Conservation (phyloP, 2,329 filamentous ascomycete genomes). For the Penicillium sp. region DNA sequence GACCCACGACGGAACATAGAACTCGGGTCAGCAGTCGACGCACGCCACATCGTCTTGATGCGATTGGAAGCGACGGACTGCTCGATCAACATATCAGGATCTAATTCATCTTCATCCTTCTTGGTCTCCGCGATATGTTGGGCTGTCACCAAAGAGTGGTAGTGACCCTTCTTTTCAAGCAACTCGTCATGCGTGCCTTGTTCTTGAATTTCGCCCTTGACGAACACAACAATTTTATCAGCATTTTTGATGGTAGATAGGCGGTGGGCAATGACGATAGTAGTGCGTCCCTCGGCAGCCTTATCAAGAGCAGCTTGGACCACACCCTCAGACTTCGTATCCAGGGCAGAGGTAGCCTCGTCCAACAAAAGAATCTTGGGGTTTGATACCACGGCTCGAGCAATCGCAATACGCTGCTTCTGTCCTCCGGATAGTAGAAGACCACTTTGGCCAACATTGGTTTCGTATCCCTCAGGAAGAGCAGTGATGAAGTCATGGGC, state of each 20-base stretch:
- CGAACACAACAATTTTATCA: slow-evolving; percentile 95
- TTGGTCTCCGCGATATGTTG: slow-evolving; percentile 71
- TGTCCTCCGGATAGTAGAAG: slow-evolving; percentile 92
- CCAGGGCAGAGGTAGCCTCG: slow-evolving; percentile 89
- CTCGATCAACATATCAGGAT: neutral
- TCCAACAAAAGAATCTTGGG: slow-evolving; percentile 91
- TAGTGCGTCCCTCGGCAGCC: slow-evolving; percentile 82
- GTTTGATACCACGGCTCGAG: slow-evolving; percentile 83
- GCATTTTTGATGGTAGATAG: slow-evolving; percentile 92
- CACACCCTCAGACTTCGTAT: slow-evolving; percentile 91
- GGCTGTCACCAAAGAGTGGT: slow-evolving; percentile 81
- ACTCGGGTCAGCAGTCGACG: neutral
- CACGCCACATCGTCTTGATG: slow-evolving; percentile 4
- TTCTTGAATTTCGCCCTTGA: slow-evolving; percentile 80
- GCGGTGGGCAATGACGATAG: slow-evolving; percentile 93
- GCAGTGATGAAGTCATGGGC: slow-evolving; percentile 85
- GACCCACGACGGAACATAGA: slow-evolving; percentile 2
- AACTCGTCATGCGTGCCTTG: slow-evolving; percentile 86
- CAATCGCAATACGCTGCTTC: slow-evolving; percentile 95
- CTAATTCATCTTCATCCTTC: slow-evolving; percentile 29
- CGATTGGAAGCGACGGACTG: neutral
- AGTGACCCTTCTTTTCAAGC: slow-evolving; percentile 68
- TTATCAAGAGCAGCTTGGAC: slow-evolving; percentile 90
- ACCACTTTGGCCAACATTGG: slow-evolving; percentile 91
- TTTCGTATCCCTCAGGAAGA: slow-evolving; percentile 87